Conservation (phyloP, 139 green algal genomes). For the Eudorina sp. region DNA sequence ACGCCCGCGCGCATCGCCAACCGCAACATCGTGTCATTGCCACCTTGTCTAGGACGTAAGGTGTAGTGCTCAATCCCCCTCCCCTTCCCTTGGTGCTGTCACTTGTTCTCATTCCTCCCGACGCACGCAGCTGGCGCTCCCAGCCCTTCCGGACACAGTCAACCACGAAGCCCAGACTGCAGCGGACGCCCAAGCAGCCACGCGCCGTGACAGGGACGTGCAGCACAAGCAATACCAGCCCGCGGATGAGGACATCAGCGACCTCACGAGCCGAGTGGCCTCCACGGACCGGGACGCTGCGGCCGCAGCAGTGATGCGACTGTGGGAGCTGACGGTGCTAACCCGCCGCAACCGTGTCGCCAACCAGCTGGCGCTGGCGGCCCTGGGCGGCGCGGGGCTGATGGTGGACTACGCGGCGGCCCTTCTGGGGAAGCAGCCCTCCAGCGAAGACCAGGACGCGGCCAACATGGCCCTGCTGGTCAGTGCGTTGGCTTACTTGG, state of each 20-base stretch:
- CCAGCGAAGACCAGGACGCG: neutral
- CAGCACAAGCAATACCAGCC: neutral
- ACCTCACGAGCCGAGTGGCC: neutral
- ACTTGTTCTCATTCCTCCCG: neutral
- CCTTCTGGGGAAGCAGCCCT: neutral
- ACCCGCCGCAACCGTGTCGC: neutral
- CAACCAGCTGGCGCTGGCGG: conserved; percentile 8
- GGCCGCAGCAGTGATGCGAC: neutral
- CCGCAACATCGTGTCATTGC: no score
- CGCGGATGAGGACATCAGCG: neutral
- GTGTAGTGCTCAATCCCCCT: no score
- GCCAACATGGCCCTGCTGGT: conserved; percentile 1
- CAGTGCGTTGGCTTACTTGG: neutral
- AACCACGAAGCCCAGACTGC: neutral
- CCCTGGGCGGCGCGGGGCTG: neutral
- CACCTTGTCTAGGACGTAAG: no score
- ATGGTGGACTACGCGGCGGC: neutral
- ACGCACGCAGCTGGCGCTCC: neutral
- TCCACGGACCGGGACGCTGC: neutral
- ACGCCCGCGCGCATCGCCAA: no score
- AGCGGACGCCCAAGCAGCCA: neutral
- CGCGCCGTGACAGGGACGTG: neutral
- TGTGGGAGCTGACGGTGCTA: conserved; percentile 4
- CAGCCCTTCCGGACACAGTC: neutral
- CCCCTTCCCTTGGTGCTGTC: no score